phyloP scores from a whole-genome alignment of 75 land plant genomes.

The Picea glauca region DNA sequence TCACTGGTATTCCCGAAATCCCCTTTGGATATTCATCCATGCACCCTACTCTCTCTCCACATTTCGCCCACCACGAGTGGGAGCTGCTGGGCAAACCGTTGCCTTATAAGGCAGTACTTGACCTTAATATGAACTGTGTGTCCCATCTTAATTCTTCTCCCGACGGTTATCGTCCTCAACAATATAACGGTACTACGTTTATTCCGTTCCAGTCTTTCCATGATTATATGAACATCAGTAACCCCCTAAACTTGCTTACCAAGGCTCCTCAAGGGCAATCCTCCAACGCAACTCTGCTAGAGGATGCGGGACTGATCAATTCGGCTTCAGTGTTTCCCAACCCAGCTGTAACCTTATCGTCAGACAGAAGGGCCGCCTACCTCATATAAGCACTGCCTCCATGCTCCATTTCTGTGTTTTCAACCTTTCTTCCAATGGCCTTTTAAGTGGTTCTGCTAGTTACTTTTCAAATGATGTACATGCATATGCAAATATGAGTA shows the following conservation, averaged over 20 bases:
- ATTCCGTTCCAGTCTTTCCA: neutral
- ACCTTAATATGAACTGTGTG: neutral
- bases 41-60: neutral
- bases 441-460: too few species aligned
- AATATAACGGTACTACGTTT: neutral
- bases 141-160: neutral
- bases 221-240: neutral
- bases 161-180: neutral
- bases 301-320: neutral
- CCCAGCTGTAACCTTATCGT: neutral
- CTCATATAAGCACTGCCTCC: too few species aligned
- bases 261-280: neutral
- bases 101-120: neutral
- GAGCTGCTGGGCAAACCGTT: neutral
- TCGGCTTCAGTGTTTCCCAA: neutral
- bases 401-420: too few species aligned
- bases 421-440: too few species aligned
- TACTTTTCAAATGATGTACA: neutral
- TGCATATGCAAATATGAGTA: neutral
- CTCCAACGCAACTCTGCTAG: neutral
- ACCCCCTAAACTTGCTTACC: neutral
- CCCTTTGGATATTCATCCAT: neutral
- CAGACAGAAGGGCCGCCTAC: neutral
- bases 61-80: neutral
- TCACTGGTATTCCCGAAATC: constrained; percentile 8